These are phyloP conservation scores for Candida orba DNA, from an alignment of 805 yeast species.

Conservation along the genomic window DNA sequence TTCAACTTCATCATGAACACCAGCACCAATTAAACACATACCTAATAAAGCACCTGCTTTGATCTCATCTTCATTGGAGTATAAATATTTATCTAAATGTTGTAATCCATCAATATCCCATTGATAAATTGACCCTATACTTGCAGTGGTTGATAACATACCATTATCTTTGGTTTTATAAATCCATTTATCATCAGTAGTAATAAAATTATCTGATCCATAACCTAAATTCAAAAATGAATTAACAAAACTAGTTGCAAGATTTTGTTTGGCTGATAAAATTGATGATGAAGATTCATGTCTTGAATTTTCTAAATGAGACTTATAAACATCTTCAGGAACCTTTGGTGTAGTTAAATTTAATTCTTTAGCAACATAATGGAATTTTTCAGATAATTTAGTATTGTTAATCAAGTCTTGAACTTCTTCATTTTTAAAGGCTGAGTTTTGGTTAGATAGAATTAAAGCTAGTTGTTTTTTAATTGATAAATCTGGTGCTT, in stretches of 20 bases:
- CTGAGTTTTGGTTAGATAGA: slow-evolving; percentile 78
- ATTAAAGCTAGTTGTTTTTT: slow-evolving; percentile 91
- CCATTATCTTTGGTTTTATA: slow-evolving; percentile 89
- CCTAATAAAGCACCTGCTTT: slow-evolving; percentile 97
- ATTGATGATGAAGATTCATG: slow-evolving; percentile 39
- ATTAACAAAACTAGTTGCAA: slow-evolving; percentile 92
- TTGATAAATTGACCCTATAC: slow-evolving; percentile 80
- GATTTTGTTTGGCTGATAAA: slow-evolving; percentile 85
- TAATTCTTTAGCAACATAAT: slow-evolving; percentile 77
- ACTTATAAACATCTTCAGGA: slow-evolving; percentile 91
- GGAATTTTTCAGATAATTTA: slow-evolving; percentile 69
- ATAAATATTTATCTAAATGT: slow-evolving; percentile 78
- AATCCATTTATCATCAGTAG: slow-evolving; percentile 80
- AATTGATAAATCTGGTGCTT: slow-evolving; percentile 63
- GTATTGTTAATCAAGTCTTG: slow-evolving; percentile 82
- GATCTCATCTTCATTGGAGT: slow-evolving; percentile 76
- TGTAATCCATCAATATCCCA: slow-evolving; percentile 95
- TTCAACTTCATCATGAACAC: slow-evolving; percentile 93
- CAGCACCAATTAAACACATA: slow-evolving; percentile 85
- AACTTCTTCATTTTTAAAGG: slow-evolving; percentile 67
- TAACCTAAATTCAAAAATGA: slow-evolving; percentile 88
- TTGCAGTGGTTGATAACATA: slow-evolving; percentile 86
- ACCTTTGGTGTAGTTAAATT: slow-evolving; percentile 84
- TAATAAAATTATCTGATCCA: slow-evolving; percentile 74
- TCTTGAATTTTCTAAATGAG: slow-evolving; percentile 72